phyloP scores from a whole-genome alignment of 2,329 filamentous ascomycete genomes.

The Talaromyces funiculosus region DNA sequence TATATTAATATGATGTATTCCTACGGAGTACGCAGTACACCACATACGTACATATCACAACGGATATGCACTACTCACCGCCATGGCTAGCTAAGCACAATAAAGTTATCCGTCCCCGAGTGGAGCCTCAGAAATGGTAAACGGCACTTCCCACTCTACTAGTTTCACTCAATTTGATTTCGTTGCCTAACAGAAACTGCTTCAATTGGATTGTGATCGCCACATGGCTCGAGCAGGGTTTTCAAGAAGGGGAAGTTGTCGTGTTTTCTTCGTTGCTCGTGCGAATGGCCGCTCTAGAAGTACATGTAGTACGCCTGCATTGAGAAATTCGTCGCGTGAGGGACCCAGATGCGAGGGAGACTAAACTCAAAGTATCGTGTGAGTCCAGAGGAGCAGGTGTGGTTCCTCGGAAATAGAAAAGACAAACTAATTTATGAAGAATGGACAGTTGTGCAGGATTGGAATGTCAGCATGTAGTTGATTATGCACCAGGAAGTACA shows the following conservation, averaged over 20 bases:
- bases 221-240: not conserved
- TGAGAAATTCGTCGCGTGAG: conserved; percentile 10
- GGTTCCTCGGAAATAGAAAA: not conserved
- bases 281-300: no score
- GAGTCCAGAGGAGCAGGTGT: no score
- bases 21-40: no score
- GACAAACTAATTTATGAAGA: not conserved
- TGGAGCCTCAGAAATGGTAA: not conserved
- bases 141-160: not conserved
- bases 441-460: not conserved
- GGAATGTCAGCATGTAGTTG: not conserved
- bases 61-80: not conserved
- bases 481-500: no score
- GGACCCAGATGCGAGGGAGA: not conserved
- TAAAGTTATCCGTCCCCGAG: not conserved
- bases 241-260: not conserved
- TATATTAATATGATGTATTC: not conserved
- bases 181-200: conserved; percentile 2
- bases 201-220: not conserved
- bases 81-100: not conserved
- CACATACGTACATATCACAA: not conserved
- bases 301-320: not conserved
- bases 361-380: not conserved
- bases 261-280: not conserved
- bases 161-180: not conserved